A percentile compares a stretch with the other conserved stretches of the same genome.
Conservation (phyloP, 805 yeast species). For the Millerozyma miso region DNA sequence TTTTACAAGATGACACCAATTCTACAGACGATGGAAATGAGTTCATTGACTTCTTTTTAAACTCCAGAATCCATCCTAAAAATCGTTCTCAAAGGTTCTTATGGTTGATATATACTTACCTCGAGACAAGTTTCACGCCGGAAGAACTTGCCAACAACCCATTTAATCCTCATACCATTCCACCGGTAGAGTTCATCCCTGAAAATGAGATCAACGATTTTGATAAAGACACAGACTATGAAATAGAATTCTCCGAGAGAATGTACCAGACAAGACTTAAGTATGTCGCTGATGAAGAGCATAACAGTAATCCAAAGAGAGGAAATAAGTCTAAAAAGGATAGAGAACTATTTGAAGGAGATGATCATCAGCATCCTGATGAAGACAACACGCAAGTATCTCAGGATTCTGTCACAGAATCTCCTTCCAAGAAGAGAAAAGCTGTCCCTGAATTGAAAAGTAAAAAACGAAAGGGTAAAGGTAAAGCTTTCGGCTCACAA, state of each 20-base stretch:
- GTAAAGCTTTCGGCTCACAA: conserved; percentile 8
- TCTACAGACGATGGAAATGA: conserved; percentile 28
- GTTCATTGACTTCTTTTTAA: conserved; percentile 72
- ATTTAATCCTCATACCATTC: conserved; percentile 44
- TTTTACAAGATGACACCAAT: conserved; percentile 18
- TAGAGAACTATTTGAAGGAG: conserved; percentile 9
- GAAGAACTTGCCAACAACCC: conserved; percentile 54
- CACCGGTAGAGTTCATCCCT: conserved; percentile 28
- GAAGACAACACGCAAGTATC: conserved; percentile 1
- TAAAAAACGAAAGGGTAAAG: conserved; percentile 8
- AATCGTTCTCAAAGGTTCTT: conserved; percentile 70
- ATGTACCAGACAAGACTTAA: conserved; percentile 43
- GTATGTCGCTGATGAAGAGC: conserved; percentile 38
- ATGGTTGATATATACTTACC: conserved; percentile 78
- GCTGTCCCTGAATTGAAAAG: conserved; percentile 5
- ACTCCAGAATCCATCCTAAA: conserved; percentile 53
- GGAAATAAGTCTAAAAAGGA: conserved; percentile 28
- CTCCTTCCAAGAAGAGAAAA: conserved; percentile 2
- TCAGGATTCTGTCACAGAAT: neutral
- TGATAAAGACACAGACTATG: conserved; percentile 47
- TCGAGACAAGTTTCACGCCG: conserved; percentile 64
- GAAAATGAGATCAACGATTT: conserved; percentile 22
- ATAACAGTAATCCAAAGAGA: conserved; percentile 27
- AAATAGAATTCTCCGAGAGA: conserved; percentile 43
- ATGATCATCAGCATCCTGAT: conserved; percentile 4